A percentile compares a stretch with the other conserved stretches of the same genome.
Evolutionary conservation across 2,329 filamentous ascomycete genomes (phyloP).

Genomic region (Torrubiella hemipterigena): DNA sequence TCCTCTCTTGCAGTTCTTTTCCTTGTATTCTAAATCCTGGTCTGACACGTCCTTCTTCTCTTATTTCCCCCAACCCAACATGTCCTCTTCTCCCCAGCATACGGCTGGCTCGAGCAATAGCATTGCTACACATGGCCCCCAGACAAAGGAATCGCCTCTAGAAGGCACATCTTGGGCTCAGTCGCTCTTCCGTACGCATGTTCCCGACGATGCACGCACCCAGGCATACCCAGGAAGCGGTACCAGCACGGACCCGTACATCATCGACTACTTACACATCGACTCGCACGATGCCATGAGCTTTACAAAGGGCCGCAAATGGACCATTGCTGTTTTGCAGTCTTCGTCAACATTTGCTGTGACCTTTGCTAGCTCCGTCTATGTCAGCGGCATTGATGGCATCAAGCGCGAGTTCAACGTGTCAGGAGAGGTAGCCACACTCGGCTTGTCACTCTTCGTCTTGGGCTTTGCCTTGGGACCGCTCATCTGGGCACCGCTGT

Average conservation of each 20-base stretch:
- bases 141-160: no score
- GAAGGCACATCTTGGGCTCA: no score
- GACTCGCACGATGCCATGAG: constrained; percentile 1
- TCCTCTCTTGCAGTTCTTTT: no score
- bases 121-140: no score
- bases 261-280: neutral
- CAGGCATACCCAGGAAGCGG: neutral
- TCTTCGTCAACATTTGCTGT: neutral
- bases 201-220: no score
- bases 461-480: constrained; percentile 44
- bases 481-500: constrained; percentile 47
- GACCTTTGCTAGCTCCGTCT: neutral
- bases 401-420: constrained; percentile 57
- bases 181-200: no score
- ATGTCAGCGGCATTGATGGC: constrained; percentile 19
- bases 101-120: no score
- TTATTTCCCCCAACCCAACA: no score
- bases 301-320: neutral
- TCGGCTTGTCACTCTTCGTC: constrained; percentile 50
- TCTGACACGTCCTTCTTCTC: no score
- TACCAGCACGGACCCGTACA: neutral
- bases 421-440: constrained; percentile 57
- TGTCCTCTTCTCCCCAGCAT: no score
- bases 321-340: neutral
- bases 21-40: no score